These are phyloP conservation scores for Echeveria elegans DNA, from an alignment of 164 flowering plant genomes.

Conservation along the genomic window DNA sequence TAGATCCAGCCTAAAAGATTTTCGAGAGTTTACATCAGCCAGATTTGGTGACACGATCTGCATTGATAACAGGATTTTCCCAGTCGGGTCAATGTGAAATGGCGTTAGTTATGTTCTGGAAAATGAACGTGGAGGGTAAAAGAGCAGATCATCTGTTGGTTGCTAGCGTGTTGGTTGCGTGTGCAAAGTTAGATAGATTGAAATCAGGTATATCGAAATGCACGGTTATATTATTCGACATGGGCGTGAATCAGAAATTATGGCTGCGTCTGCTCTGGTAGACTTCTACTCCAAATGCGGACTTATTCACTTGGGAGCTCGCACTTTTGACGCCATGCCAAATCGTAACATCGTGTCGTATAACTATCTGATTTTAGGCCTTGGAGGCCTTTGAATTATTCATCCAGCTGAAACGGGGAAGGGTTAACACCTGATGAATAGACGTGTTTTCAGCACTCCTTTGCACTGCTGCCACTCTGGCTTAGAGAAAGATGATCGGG, in stretches of 20 bases:
- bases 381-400: constrained; percentile 52
- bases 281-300: constrained; percentile 81
- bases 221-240: constrained; percentile 60
- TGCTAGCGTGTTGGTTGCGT: constrained; percentile 45
- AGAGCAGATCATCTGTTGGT: constrained; percentile 42
- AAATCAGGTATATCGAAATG: constrained; percentile 43
- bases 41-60: constrained; percentile 72
- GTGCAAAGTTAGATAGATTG: constrained; percentile 41
- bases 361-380: constrained; percentile 54
- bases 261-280: constrained; percentile 57
- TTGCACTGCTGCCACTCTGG: constrained; percentile 67
- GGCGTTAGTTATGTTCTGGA: constrained; percentile 34
- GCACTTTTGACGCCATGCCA: constrained; percentile 35
- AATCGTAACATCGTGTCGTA: constrained; percentile 34
- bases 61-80: constrained; percentile 60
- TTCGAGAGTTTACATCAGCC: too few relatives aligned
- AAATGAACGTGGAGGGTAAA: constrained; percentile 28
- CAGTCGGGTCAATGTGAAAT: constrained; percentile 36
- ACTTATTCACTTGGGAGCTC: constrained; percentile 30
- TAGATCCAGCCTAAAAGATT: too few relatives aligned
- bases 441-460: constrained; percentile 72
- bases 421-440: constrained; percentile 54
- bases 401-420: constrained; percentile 28
- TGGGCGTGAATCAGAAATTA: constrained; percentile 31
- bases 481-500: constrained; percentile 39